Evolutionary conservation across 108 stramenopile genomes (phyloP).

Genomic region (Cyclotella baltica): DNA sequence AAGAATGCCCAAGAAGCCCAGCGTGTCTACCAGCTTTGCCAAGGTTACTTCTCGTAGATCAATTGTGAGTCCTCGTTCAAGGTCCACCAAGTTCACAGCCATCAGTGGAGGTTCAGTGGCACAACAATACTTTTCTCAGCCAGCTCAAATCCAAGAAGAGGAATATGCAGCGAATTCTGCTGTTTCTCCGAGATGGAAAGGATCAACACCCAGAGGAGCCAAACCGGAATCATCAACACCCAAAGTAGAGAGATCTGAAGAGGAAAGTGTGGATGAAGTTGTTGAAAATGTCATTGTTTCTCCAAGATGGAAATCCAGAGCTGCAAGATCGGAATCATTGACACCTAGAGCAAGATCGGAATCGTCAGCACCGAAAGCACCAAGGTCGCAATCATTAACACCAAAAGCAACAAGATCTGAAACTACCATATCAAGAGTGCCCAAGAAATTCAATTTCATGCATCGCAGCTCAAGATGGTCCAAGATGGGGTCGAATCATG

Average conservation of each 20-base stretch:
- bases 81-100: slow-evolving; percentile 17
- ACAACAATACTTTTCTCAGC: neutral
- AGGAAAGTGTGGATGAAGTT: slow-evolving; percentile 5
- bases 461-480: slow-evolving; percentile 36
- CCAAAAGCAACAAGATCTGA: too few relatives aligned
- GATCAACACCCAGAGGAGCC: too few relatives aligned
- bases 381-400: too few relatives aligned
- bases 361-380: too few relatives aligned
- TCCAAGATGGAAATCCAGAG: too few relatives aligned
- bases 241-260: too few relatives aligned
- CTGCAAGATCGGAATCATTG: too few relatives aligned
- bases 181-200: neutral
- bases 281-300: neutral
- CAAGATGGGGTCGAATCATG: slow-evolving; percentile 43
- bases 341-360: too few relatives aligned
- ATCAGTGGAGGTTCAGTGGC: slow-evolving; percentile 9
- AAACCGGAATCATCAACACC: too few relatives aligned
- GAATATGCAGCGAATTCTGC: slow-evolving; percentile 5
- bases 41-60: slow-evolving; percentile 43
- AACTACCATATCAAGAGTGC: neutral
- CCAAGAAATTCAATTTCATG: slow-evolving; percentile 32
- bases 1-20: slow-evolving; percentile 18
- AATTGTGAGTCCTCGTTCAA: slow-evolving; percentile 20
- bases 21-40: slow-evolving; percentile 22
- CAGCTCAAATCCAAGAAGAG: neutral